Evolutionary conservation across 805 yeast species (phyloP).

Genomic region (Pichia occidentalis): DNA sequence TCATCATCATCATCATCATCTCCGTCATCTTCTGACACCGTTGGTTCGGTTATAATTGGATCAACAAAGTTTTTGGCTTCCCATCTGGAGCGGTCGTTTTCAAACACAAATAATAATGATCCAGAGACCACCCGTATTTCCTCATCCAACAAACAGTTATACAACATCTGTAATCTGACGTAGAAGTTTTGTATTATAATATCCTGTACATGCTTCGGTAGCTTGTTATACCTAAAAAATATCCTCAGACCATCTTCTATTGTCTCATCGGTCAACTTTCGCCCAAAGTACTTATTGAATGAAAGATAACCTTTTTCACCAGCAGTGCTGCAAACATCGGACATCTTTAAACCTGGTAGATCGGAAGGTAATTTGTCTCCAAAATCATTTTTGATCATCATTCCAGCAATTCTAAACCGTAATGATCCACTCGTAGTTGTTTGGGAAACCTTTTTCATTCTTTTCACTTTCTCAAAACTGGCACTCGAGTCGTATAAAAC

Average conservation of each 20-base stretch:
- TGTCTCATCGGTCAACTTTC: slow-evolving; percentile 41
- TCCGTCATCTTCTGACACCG: slow-evolving; percentile 32
- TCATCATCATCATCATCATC: slow-evolving; percentile 23
- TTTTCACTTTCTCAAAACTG: slow-evolving; percentile 47
- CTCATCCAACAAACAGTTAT: slow-evolving; percentile 53
- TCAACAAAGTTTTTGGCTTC: slow-evolving; percentile 36
- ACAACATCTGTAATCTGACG: slow-evolving; percentile 58
- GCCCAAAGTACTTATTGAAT: slow-evolving; percentile 50
- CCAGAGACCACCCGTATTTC: slow-evolving; percentile 67
- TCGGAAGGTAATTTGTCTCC: slow-evolving; percentile 17
- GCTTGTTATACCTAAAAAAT: slow-evolving; percentile 37
- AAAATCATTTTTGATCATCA: slow-evolving; percentile 42
- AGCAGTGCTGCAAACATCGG: slow-evolving; percentile 10
- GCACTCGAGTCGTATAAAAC: slow-evolving; percentile 59
- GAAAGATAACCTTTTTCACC: slow-evolving; percentile 37
- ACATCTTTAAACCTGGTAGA: slow-evolving; percentile 10
- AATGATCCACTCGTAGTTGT: slow-evolving; percentile 77
- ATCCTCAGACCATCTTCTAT: slow-evolving; percentile 38
- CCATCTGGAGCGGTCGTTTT: slow-evolving; percentile 58
- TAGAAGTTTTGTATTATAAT: slow-evolving; percentile 40
- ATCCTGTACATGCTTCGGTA: slow-evolving; percentile 29
- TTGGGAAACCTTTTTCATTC: slow-evolving; percentile 59
- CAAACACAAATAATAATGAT: slow-evolving; percentile 67
- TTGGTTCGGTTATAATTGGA: slow-evolving; percentile 22
- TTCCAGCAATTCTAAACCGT: slow-evolving; percentile 80